phyloP scores from a whole-genome alignment of 768 basidiomycete species.

The Botryobasidium botryosum region DNA sequence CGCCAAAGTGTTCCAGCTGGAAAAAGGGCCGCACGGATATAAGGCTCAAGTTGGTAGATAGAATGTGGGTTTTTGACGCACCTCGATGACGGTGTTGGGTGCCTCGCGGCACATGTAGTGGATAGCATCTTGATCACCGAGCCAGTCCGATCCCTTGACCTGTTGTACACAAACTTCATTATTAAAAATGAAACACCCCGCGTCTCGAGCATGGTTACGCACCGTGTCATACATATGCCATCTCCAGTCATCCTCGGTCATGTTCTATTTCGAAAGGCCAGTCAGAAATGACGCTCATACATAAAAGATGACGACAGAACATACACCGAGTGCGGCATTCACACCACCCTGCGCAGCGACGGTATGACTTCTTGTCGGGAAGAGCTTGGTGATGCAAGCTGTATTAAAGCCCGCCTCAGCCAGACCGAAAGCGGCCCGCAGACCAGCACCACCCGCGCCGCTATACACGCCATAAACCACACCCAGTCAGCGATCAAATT shows the following conservation, averaged over 20 bases:
- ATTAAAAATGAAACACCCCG: slow-evolving; percentile 3
- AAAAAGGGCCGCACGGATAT: slow-evolving; percentile 1
- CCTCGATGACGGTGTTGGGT: slow-evolving; percentile 85
- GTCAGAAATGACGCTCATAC: neutral
- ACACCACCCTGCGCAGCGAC: slow-evolving; percentile 98
- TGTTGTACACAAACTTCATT: slow-evolving; percentile 20
- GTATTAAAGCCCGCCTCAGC: slow-evolving; percentile 98
- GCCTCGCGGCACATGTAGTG: slow-evolving; percentile 99
- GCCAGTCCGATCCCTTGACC: slow-evolving; percentile 99
- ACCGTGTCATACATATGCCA: slow-evolving; percentile 99
- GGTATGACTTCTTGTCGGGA: slow-evolving; percentile 96
- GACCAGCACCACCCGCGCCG: slow-evolving; percentile 94
- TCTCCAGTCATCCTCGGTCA: slow-evolving; percentile 99
- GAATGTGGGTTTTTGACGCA: slow-evolving; percentile 17
- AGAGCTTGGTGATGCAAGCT: slow-evolving; percentile 97
- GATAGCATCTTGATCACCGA: slow-evolving; percentile 98
- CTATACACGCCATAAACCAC: slow-evolving; percentile 26
- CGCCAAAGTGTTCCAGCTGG: slow-evolving; percentile 95
- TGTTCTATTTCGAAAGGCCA: slow-evolving; percentile 38
- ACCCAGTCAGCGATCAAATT: neutral
- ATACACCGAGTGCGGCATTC: slow-evolving; percentile 16
- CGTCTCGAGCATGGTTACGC: slow-evolving; percentile 19
- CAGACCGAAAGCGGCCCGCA: slow-evolving; percentile 94
- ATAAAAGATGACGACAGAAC: neutral
- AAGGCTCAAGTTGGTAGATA: neutral